Evolutionary conservation across 352 stramenopile genomes (phyloP).

Genomic region (Aphanomyces astaci): DNA sequence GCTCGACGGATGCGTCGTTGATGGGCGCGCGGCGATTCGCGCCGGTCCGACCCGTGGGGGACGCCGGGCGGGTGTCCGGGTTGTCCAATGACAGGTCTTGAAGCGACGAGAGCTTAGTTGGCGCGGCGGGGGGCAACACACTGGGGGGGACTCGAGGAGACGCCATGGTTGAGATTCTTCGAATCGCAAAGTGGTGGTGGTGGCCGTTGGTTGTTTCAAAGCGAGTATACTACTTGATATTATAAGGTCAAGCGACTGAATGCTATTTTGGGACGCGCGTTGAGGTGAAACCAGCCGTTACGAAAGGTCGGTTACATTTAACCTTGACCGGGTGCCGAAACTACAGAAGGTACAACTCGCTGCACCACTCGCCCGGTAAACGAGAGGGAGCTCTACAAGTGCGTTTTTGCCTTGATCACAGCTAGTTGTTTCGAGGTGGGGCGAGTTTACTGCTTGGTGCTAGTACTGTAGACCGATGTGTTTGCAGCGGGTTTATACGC

Average conservation of each 20-base stretch:
- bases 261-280: background rate
- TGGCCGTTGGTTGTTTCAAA: background rate
- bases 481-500: too few relatives aligned
- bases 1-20: conserved; percentile 68
- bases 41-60: conserved; percentile 46
- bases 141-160: background rate
- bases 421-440: too few relatives aligned
- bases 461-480: too few relatives aligned
- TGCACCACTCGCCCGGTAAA: too few relatives aligned
- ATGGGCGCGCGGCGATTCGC: conserved; percentile 59
- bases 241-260: background rate
- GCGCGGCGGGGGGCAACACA: background rate
- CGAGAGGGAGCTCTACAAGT: too few relatives aligned
- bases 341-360: too few relatives aligned
- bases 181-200: background rate
- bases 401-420: too few relatives aligned
- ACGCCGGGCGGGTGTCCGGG: conserved; percentile 20
- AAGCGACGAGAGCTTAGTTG: background rate
- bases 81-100: background rate
- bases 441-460: too few relatives aligned
- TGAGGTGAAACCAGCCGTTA: background rate
- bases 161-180: background rate
- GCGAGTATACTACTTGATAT: too few relatives aligned
- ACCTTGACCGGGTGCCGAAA: too few relatives aligned
- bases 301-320: too few relatives aligned